These are phyloP conservation scores for Vickermania spadyakhi DNA, from an alignment of 208 protist species.

Conservation along the genomic window DNA sequence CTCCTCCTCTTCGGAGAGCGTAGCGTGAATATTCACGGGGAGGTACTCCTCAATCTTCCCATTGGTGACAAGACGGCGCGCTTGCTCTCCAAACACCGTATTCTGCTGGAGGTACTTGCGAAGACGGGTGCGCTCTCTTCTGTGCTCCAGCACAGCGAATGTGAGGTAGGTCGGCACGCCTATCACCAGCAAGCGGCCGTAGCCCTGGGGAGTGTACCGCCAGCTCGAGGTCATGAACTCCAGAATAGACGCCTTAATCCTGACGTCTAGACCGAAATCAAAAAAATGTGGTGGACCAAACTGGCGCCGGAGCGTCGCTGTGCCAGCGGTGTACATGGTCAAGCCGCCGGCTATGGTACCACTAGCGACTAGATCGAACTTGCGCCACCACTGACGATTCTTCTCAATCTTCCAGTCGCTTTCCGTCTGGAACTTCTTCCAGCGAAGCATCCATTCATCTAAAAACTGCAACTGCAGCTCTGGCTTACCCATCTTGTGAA, in stretches of 20 bases:
- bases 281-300: constrained; percentile 84
- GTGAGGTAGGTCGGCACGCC: constrained; percentile 61
- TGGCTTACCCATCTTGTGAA: constrained; percentile 41
- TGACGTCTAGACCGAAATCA: constrained; percentile 64
- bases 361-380: constrained; percentile 37
- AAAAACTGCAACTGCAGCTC: constrained; percentile 85
- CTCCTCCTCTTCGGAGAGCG: constrained; percentile 40
- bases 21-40: constrained; percentile 69
- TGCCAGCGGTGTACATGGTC: constrained; percentile 59
- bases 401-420: constrained; percentile 86
- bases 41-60: constrained; percentile 85
- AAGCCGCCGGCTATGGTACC: constrained; percentile 34
- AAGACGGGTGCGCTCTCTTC: constrained; percentile 61
- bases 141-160: constrained; percentile 66
- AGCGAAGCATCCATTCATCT: constrained; percentile 89
- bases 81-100: constrained; percentile 87
- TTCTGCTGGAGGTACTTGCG: constrained; percentile 66
- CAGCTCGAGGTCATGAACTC: constrained; percentile 52
- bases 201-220: constrained; percentile 82
- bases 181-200: constrained; percentile 63
- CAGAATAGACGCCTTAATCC: constrained; percentile 48
- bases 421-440: constrained; percentile 86
- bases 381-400: constrained; percentile 79
- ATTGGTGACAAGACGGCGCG: constrained; percentile 59
- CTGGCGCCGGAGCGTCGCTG: constrained; percentile 62